These are phyloP conservation scores for Actinidia arguta DNA, from an alignment of 179 eudicot species.

Conservation along the genomic window DNA sequence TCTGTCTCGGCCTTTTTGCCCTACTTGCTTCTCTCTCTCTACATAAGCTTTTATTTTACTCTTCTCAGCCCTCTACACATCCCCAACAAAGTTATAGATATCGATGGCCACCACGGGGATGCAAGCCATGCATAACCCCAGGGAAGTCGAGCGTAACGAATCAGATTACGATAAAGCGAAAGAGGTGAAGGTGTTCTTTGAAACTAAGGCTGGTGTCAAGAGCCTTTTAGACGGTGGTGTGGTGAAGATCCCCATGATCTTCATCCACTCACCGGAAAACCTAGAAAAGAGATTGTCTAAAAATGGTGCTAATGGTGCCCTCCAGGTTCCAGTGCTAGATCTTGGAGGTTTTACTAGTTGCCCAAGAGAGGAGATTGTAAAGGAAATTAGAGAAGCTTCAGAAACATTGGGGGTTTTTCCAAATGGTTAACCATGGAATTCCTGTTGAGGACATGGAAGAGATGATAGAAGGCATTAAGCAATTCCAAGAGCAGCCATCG, in stretches of 20 bases:
- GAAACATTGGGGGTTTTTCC: conserved; percentile 55
- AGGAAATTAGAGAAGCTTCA: conserved; percentile 38
- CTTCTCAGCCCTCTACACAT: conserved; percentile 1
- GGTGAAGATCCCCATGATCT: conserved; percentile 27
- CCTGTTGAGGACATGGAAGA: conserved; percentile 27
- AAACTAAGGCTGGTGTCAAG: conserved; percentile 31
- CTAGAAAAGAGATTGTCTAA: background rate
- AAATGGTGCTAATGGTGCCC: background rate
- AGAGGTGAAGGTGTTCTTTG: conserved; percentile 28
- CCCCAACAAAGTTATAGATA: background rate
- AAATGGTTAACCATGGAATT: conserved; percentile 60
- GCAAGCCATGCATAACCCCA: background rate
- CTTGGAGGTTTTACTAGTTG: conserved; percentile 34
- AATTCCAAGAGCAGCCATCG: conserved; percentile 47
- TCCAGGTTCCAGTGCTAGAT: conserved; percentile 38
- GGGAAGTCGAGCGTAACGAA: background rate
- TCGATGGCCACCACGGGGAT: background rate
- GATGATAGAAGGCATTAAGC: conserved; percentile 36
- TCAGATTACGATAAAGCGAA: conserved; percentile 21
- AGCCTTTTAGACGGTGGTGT: conserved; percentile 25
- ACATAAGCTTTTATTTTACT: background rate
- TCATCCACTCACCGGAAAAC: conserved; percentile 25
- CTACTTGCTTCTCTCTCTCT: background rate
- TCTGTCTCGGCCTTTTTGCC: conserved; percentile 6
- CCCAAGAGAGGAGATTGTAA: conserved; percentile 33